These are phyloP conservation scores for Mucor ambiguus DNA, from an alignment of 371 early-diverging fungal genomes.

Conservation along the genomic window DNA sequence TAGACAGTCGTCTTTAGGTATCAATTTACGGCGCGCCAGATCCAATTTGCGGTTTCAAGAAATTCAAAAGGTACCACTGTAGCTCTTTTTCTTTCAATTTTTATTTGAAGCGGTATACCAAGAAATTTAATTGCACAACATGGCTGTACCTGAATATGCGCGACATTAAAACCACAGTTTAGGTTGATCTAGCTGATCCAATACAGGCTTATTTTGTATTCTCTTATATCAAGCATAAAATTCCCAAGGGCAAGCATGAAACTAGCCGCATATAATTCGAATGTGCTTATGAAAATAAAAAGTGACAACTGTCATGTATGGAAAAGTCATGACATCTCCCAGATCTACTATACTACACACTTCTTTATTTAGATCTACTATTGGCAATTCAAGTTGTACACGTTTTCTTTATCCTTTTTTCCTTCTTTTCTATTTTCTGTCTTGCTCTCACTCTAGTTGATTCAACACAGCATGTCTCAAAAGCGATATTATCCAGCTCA, in stretches of 20 bases:
- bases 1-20: too few relatives aligned
- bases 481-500: background rate
- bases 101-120: too few relatives aligned
- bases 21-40: too few relatives aligned
- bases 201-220: background rate
- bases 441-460: background rate
- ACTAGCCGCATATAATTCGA: too few relatives aligned
- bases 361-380: constrained; percentile 1
- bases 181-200: background rate
- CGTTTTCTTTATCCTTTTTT: background rate
- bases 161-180: too few relatives aligned
- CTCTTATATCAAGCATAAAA: too few relatives aligned
- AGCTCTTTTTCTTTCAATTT: too few relatives aligned
- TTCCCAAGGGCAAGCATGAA: background rate
- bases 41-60: too few relatives aligned
- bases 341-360: background rate
- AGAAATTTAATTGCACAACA: too few relatives aligned
- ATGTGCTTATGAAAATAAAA: too few relatives aligned
- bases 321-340: background rate
- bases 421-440: background rate
- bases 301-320: background rate
- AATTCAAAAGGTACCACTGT: too few relatives aligned
- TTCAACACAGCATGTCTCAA: background rate
- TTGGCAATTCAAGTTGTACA: background rate
- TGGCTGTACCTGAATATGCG: too few relatives aligned